Conservation (phyloP, 768 basidiomycete species). For the Lactarius sp. region DNA sequence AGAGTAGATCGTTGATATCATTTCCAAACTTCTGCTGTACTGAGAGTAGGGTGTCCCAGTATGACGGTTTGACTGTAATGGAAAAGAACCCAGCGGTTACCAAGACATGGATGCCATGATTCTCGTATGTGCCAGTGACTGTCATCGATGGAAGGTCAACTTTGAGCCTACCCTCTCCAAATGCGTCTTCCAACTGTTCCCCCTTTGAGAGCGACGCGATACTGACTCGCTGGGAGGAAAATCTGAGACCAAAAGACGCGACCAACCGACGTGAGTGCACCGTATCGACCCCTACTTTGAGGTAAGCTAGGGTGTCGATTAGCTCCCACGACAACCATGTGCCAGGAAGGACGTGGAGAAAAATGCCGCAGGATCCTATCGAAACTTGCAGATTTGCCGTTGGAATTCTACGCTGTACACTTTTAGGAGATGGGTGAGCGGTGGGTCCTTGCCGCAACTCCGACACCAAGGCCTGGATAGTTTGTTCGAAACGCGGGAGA, state of each 20-base stretch:
- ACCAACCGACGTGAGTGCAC: slow-evolving; percentile 33
- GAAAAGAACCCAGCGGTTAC: slow-evolving; percentile 65
- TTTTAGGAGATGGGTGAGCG: slow-evolving; percentile 5
- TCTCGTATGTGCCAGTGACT: slow-evolving; percentile 54
- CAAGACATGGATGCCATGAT: slow-evolving; percentile 45
- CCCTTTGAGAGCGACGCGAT: slow-evolving; percentile 47
- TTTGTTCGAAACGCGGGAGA: slow-evolving; percentile 66
- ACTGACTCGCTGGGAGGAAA: slow-evolving; percentile 55
- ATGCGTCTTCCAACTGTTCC: slow-evolving; percentile 28
- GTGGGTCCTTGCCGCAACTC: slow-evolving; percentile 46
- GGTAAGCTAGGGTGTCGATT: slow-evolving; percentile 44
- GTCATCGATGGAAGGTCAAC: slow-evolving; percentile 63
- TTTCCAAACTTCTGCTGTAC: slow-evolving; percentile 89
- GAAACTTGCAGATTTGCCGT: slow-evolving; percentile 49
- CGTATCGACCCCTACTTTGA: slow-evolving; percentile 35
- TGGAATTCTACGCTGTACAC: slow-evolving; percentile 5
- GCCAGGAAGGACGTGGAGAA: slow-evolving; percentile 81
- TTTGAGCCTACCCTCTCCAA: slow-evolving; percentile 47
- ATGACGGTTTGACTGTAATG: slow-evolving; percentile 70
- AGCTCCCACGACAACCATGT: slow-evolving; percentile 81
- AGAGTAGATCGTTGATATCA: slow-evolving; percentile 78
- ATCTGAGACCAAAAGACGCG: slow-evolving; percentile 58
- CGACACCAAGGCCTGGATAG: slow-evolving; percentile 56
- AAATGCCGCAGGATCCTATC: slow-evolving; percentile 48
- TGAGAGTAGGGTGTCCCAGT: slow-evolving; percentile 77